Base-by-base conservation (phyloP, 225 moss, liverwort and hornwort genomes). In the Physcomitrium patens region DNA sequence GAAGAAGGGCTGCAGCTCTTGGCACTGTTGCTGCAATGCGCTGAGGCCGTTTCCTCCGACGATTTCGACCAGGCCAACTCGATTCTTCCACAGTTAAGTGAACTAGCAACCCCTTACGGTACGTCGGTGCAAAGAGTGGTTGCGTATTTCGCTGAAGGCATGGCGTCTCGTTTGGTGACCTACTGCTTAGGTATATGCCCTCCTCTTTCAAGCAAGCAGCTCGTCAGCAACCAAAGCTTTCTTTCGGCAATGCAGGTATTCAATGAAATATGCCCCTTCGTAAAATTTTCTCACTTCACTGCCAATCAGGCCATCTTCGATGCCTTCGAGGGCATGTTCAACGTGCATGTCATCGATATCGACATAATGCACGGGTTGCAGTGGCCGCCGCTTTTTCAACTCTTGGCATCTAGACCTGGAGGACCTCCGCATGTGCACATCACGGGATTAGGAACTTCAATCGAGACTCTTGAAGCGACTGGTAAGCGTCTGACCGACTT, bases 321-420 rank as follows among this genome's bases (percentile, higher is more conserved):
- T 37, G 94, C 94, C 0, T 90, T 94, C 42, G 91, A 94, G 64
- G 94, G 91, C 24, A 90, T 90, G 82, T 79, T 12, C 37, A 76
- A 79, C 11, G 94, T 94, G 26, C 94, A 94, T 65, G 90, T 94
- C 41, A 85, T 94, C 51, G 94, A 94, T 68, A 85, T 90, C 20
- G 94, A 94, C 70, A 91, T 94, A 46, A 94, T 94, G 94, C 91
- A 94, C 42, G 94, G 94, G 28, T 79, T 94, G n/a, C 94, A 94
- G 23, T 94, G 94, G 94, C 91, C 91, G 0, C 90, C 88, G 0
- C 72, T 94, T 37, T 91, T 94, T 18, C 90, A 90, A 59, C 88
- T 90, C 19, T 81, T 94, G 0, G 94, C 91, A 1, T 83, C 83
- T 45, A 72, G 94, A 7, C 90, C 91, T 0, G 91, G 91, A 2